Conservation (phyloP, 2,329 filamentous ascomycete genomes). For the Cryphonectria parasitica region DNA sequence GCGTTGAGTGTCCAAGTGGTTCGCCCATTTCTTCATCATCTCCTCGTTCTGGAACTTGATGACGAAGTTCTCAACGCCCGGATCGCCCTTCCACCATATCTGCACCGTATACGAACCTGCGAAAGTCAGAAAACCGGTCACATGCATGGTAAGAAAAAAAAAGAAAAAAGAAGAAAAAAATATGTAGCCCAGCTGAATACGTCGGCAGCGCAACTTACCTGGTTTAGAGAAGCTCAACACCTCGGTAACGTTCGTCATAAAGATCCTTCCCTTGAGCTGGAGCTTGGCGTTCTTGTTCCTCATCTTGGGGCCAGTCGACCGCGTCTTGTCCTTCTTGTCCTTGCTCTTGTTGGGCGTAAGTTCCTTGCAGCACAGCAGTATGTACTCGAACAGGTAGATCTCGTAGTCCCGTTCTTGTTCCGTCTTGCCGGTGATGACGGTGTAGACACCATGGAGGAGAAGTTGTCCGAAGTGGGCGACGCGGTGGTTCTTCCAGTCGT, state of each 20-base stretch:
- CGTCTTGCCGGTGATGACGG: conserved; percentile 85
- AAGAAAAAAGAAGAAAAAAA: background rate
- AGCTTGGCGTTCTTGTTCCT: conserved; percentile 75
- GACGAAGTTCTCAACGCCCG: conserved; percentile 92
- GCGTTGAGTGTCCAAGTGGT: conserved; percentile 76
- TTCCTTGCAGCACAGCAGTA: conserved; percentile 96
- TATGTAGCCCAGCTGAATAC: background rate
- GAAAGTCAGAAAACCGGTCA: conserved; percentile 37
- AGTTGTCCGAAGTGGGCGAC: conserved; percentile 91
- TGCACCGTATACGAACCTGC: conserved; percentile 90
- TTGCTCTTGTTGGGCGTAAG: conserved; percentile 81
- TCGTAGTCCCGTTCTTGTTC: conserved; percentile 97
- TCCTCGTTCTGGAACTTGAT: conserved; percentile 94
- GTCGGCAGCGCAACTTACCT: conserved; percentile 59
- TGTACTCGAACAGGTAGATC: conserved; percentile 95
- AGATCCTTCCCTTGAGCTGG: conserved; percentile 95
- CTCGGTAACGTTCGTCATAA: conserved; percentile 98
- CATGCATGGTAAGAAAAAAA: background rate
- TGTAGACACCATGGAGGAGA: conserved; percentile 86
- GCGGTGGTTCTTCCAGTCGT: conserved; percentile 95
- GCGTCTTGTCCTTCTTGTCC: conserved; percentile 72
- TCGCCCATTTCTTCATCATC: conserved; percentile 89
- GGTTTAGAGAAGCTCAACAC: conserved; percentile 86
- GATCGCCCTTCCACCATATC: conserved; percentile 98
- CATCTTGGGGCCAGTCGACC: conserved; percentile 58